Percentiles rank a stretch among this genome's conserved stretches.
These are phyloP conservation scores for Yamadazyma spencermartinsiae DNA, from an alignment of 1,139 yeast genomes.

Conservation along the genomic window DNA sequence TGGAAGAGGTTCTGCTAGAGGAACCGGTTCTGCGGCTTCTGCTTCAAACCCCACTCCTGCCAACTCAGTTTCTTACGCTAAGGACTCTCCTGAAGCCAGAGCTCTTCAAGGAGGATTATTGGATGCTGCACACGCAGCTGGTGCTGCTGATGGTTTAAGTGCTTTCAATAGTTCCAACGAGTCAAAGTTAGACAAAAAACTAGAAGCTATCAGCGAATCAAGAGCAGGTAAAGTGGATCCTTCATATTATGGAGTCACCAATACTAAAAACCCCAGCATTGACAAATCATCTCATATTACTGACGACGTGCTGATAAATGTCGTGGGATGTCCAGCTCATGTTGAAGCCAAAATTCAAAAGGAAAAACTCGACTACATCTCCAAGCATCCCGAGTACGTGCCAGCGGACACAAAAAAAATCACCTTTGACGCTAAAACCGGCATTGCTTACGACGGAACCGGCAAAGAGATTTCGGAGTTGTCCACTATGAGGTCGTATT, in stretches of 20 bases:
- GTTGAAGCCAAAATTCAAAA: constrained; percentile 9
- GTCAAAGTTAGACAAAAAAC: neutral
- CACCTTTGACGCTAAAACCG: constrained; percentile 26
- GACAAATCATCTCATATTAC: neutral
- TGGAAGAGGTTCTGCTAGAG: neutral
- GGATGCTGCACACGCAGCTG: constrained; percentile 2
- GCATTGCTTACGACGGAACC: constrained; percentile 25
- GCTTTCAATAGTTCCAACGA: neutral
- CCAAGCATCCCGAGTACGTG: constrained; percentile 14
- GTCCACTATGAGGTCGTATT: constrained; percentile 14
- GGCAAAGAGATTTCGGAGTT: constrained; percentile 17
- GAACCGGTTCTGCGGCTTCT: constrained; percentile 7
- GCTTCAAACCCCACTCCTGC: constrained; percentile 14
- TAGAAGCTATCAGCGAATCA: neutral
- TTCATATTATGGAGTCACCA: constrained; percentile 10
- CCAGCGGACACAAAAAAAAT: constrained; percentile 19
- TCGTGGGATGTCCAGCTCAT: constrained; percentile 18
- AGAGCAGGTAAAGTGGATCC: constrained; percentile 7
- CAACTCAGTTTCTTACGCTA: constrained; percentile 7
- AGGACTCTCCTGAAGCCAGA: constrained; percentile 2
- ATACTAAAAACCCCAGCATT: neutral
- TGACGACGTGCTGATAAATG: constrained; percentile 11
- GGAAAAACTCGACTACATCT: constrained; percentile 13
- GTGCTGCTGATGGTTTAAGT: neutral
- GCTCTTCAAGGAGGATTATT: neutral